A percentile compares a stretch with the other conserved stretches of the same genome.
These are phyloP conservation scores for Corrigiola litoralis DNA, from an alignment of 179 eudicot genomes.

Conservation along the genomic window DNA sequence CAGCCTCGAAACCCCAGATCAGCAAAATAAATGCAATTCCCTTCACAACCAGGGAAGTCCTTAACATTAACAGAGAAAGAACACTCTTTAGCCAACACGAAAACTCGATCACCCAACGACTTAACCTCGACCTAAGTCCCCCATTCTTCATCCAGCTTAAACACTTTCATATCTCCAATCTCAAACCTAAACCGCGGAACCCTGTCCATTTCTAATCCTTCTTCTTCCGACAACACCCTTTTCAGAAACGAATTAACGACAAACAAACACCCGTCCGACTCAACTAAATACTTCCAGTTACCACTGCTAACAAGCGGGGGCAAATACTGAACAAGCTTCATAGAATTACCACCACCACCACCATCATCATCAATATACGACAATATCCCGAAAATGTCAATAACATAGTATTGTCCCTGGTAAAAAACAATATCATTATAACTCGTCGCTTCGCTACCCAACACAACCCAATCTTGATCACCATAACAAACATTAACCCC, in stretches of 20 bases:
- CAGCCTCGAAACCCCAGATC: not conserved
- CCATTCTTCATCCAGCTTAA: not conserved
- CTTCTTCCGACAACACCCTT: too few relatives aligned
- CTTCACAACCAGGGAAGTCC: conserved; percentile 3
- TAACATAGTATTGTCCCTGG: not conserved
- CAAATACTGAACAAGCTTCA: not conserved
- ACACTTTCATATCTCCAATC: not conserved
- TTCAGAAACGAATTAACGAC: not conserved
- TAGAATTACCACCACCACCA: too few relatives aligned
- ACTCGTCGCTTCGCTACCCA: not conserved
- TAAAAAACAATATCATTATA: not conserved
- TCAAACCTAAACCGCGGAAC: too few relatives aligned
- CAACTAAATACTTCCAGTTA: not conserved
- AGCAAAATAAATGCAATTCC: conserved; percentile 4
- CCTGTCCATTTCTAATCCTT: too few relatives aligned
- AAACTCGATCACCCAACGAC: not conserved
- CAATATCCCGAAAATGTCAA: not conserved
- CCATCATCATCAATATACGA: not conserved
- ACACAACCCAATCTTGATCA: not conserved
- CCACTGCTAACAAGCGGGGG: not conserved
- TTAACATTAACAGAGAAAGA: not conserved
- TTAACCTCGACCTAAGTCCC: not conserved
- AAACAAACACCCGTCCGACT: not conserved
- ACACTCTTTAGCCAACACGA: not conserved
- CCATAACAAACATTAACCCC: not conserved